Base-by-base conservation (phyloP, 352 stramenopile species). In the Albugo laibachii region DNA sequence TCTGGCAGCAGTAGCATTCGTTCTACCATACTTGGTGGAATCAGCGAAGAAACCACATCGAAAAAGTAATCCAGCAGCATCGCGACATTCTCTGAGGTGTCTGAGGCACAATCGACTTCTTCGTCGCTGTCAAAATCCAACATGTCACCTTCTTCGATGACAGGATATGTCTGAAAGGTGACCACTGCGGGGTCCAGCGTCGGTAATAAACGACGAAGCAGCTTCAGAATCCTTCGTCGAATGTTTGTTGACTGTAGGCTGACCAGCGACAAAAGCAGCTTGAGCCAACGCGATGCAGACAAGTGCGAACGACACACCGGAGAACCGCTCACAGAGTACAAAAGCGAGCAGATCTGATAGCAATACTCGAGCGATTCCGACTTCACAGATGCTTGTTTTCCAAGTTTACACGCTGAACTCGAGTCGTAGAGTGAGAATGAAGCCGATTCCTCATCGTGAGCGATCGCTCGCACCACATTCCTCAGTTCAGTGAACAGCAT, bases 401-500 rank as follows among this genome's bases (percentile, higher is more conserved):
- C 38, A 43, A 27, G 20, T 27, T 16, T 50, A 4, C 4, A 2
- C 24, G 39, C 15, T 45, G 16, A 11, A 20, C 14, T 45, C 31
- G 19, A 15, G 14, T 35, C 45, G 16, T 45, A 41, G 11, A 50
- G 37, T 8, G 24, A 10, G 24, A 31, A 31, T 10, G 8, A 31
- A 31, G 24, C 8, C 3, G 24, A 31, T 10, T 31, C 24, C 10
- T 84, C 69, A 52, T 85, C 76, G 24, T 31, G 24, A 31, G 24
- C 24, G 24, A 31, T 31, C 8, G 24, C 24, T 10, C 24, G 24
- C 20, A 91, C 57, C 5, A 75, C 77, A 50, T 89, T 93, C 47
- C 86, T 84, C 42, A 93, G 47, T 47, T 93, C 80, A 2, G 78
- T 91, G 47, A 88, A 93, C 36, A 93, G 51, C 80, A 93, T 93